Base-by-base conservation (phyloP, 495 filamentous ascomycete species). In the Apodospora peruviana region DNA sequence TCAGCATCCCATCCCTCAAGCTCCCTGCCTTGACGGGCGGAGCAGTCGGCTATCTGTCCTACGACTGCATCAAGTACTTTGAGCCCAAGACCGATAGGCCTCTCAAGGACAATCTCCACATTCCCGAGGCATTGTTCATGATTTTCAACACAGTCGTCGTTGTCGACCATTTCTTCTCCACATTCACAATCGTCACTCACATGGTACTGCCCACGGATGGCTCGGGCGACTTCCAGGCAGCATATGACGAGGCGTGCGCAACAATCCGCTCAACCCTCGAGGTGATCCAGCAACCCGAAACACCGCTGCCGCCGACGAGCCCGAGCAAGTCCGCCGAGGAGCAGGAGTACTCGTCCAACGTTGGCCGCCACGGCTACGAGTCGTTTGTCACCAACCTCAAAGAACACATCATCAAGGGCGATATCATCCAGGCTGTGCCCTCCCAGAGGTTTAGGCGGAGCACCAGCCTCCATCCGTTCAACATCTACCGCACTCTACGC, bases 381-480 rank as follows among this genome's bases (percentile, higher is more conserved):
- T 66, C 64, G 20, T 93, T 96, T 59, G 94, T 98, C 46, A 81
- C 72, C 2, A 70, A 61, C 7, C 71, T 98, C 46, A 95, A 95
- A 69, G 69, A 85, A 57, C 91, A 96, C 73, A 97, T 98, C 56
- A 74, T 77, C 55, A 78, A 80, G 40, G 93, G 93, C 42, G 88
- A 96, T 72, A 96, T 98, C 62, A 96, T 98, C 72, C 93, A 98
- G 66, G 87, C 90, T 0, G 93, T 97, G 2, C 93, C 93, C 1
- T 95, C 90, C 22, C 93, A 98, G 69, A 83, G 93, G 37, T 83
- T 96, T 60, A 86, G 90, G 0, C 80, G 93, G 12, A 88, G 90
- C 18, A 98, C 93, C 11, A 78, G 79, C 34, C 76, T 98, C 19
- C 93, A 97, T 64, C 90, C 93, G 0, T 98, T 95, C 76, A 98